Conservation (phyloP, 768 basidiomycete species). For the Daedalea quercina region DNA sequence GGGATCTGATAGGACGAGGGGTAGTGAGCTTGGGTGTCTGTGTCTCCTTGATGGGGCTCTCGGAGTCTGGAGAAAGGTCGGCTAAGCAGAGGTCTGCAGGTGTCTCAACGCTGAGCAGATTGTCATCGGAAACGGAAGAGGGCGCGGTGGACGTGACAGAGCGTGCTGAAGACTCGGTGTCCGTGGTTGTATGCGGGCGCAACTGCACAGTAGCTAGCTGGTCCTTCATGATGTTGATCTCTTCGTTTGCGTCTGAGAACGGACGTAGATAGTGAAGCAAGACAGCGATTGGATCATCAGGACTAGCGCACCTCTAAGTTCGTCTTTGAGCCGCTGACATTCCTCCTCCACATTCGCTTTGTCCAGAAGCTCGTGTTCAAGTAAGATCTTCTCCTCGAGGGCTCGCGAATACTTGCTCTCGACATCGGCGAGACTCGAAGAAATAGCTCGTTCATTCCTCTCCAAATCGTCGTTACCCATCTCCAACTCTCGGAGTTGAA, state of each 20-base stretch:
- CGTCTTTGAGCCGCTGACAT: constrained; percentile 85
- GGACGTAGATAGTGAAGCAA: not conserved
- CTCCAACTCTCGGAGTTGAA: constrained; percentile 82
- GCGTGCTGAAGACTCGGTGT: constrained; percentile 3
- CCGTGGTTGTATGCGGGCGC: constrained; percentile 16
- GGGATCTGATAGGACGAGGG: constrained; percentile 9
- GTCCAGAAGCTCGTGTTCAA: constrained; percentile 91
- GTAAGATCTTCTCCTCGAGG: constrained; percentile 92
- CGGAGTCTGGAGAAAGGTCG: constrained; percentile 44
- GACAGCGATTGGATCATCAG: not conserved
- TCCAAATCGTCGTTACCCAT: constrained; percentile 99
- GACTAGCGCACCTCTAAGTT: constrained; percentile 67
- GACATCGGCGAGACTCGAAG: constrained; percentile 75
- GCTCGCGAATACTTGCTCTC: constrained; percentile 86
- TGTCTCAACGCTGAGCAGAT: constrained; percentile 50
- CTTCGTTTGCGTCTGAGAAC: constrained; percentile 71
- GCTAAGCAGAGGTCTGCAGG: constrained; percentile 56
- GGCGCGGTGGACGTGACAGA: constrained; percentile 23
- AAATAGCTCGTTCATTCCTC: constrained; percentile 84
- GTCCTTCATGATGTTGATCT: constrained; percentile 77
- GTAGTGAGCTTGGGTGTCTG: constrained; percentile 23
- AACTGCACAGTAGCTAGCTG: constrained; percentile 44
- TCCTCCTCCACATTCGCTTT: constrained; percentile 90
- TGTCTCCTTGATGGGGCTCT: constrained; percentile 27
- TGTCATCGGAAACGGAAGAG: constrained; percentile 41